Evolutionary conservation across 2,329 filamentous ascomycete species (phyloP), one percentile per base, ranked within the genome.

Genomic region (Westerdykella sp.): DNA sequence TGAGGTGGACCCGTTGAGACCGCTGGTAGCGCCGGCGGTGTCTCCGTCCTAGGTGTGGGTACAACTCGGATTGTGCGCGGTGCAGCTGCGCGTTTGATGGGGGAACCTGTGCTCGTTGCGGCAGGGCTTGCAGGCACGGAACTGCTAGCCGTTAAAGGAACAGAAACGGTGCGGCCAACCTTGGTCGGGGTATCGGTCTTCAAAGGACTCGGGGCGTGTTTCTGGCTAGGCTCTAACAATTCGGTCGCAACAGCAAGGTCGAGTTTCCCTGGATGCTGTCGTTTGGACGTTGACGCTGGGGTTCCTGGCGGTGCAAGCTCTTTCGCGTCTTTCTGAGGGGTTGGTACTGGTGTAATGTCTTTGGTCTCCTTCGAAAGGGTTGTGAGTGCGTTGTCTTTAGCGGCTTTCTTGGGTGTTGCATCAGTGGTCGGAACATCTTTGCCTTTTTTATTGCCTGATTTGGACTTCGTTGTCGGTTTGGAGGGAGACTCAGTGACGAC

Each of bases 31-130:
- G 69, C 60, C 13, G 67, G 69, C 2, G 79, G 73, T 1, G 67
- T 63, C 54, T 87, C 84, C 1, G 73, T 66, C 60, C 80, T 87
- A 1, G 81, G 77, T 0, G 80, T 82, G 15, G 81, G 73, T n/a
- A 85, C 73, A 6, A 89, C 74, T n/a, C 84, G 76, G 30, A 89
- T 64, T 1, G 83, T 86, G 58, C 84, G 83, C 0, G 83, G 76
- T 4, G 72, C 68, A 14, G 51, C 52, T 39, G 62, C 49, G 39
- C 68, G 69, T 47, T 69, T 67, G 18, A 69, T 57, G 4, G 72
- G 69, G 4, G 71, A 73, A 4, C 66, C 65, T 5, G 64, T 67
- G 14, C 58, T 57, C 0, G 78, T 79, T 13, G 80, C 77, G 34
- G 76, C 75, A 2, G 75, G 68, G 5, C 74, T 76, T 25, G 75